A percentile compares a stretch with the other conserved stretches of the same genome.
Evolutionary conservation across 1,284 basidiomycete species (phyloP).

Genomic region (Sanguinoderma infundibulare): DNA sequence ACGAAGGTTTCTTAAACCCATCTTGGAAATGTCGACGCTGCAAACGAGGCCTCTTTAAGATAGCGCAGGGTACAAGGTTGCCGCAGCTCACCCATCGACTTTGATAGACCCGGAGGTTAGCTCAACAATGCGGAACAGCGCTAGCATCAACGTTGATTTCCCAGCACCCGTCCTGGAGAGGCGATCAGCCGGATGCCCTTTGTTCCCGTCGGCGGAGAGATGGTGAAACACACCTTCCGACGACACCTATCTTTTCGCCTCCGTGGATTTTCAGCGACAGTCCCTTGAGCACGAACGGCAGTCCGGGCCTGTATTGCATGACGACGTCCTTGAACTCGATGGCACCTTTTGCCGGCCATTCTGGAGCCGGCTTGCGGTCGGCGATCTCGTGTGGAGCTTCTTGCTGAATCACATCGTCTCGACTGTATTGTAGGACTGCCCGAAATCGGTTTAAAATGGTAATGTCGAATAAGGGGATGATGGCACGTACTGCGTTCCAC

Average conservation of each 20-base stretch:
- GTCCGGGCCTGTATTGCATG: constrained; percentile 70
- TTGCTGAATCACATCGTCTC: constrained; percentile 56
- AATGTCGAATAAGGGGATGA: too few species aligned
- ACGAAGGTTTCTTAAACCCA: constrained; percentile 71
- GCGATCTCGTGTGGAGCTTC: constrained; percentile 66
- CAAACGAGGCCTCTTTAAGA: not conserved
- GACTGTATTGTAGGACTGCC: constrained; percentile 64
- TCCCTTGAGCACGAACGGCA: constrained; percentile 75
- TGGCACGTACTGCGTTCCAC: constrained; percentile 61
- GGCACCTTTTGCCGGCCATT: constrained; percentile 71
- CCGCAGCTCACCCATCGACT: constrained; percentile 60
- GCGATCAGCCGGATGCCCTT: constrained; percentile 53
- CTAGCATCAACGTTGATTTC: constrained; percentile 78
- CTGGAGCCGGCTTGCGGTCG: constrained; percentile 56
- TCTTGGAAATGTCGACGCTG: constrained; percentile 64
- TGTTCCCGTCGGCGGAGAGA: too few species aligned
- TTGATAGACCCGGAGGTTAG: constrained; percentile 62
- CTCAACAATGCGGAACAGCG: constrained; percentile 77
- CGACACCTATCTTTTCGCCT: constrained; percentile 75
- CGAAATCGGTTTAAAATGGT: not conserved
- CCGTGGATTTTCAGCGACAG: constrained; percentile 66
- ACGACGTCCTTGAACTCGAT: constrained; percentile 68
- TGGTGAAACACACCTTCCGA: constrained; percentile 46
- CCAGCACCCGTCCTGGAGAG: constrained; percentile 77
- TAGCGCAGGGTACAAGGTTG: not conserved